A percentile compares a stretch with the other conserved stretches of the same genome.
Conservation (phyloP, 108 stramenopile genomes). For the Pseudonitzschia multistriata region DNA sequence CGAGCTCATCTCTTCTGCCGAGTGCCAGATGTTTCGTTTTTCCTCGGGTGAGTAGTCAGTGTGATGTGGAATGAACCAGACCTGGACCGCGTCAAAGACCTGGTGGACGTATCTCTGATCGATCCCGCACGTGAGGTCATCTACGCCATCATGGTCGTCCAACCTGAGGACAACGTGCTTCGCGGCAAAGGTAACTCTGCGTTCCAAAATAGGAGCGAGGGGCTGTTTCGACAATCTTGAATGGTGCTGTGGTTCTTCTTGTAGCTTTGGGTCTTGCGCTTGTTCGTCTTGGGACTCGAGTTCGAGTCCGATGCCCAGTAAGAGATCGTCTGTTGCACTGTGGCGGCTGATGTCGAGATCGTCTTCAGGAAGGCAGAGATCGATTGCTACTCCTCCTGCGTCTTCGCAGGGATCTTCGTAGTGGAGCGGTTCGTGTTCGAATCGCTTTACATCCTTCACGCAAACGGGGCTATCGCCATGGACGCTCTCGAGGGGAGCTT, state of each 20-base stretch:
- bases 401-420: neutral
- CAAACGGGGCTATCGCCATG: neutral
- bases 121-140: neutral
- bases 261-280: neutral
- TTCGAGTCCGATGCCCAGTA: neutral
- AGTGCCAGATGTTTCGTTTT: neutral
- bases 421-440: neutral
- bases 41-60: neutral
- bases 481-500: neutral
- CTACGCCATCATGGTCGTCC: neutral
- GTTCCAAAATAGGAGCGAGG: conserved; percentile 9
- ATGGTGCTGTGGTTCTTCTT: neutral
- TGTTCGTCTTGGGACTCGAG: too few species aligned
- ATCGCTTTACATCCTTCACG: neutral
- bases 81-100: conserved; percentile 1
- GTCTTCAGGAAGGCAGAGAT: neutral
- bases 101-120: conserved; percentile 5
- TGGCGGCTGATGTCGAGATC: neutral
- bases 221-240: too few species aligned
- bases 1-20: neutral
- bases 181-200: conserved; percentile 10
- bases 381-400: neutral
- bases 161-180: conserved; percentile 4
- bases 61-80: conserved; percentile 12
- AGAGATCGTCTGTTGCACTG: neutral